Percentiles rank a stretch among this genome's conserved stretches.
phyloP scores from a whole-genome alignment of 2,329 filamentous ascomycete species.

The Grosmannia clavigera region DNA sequence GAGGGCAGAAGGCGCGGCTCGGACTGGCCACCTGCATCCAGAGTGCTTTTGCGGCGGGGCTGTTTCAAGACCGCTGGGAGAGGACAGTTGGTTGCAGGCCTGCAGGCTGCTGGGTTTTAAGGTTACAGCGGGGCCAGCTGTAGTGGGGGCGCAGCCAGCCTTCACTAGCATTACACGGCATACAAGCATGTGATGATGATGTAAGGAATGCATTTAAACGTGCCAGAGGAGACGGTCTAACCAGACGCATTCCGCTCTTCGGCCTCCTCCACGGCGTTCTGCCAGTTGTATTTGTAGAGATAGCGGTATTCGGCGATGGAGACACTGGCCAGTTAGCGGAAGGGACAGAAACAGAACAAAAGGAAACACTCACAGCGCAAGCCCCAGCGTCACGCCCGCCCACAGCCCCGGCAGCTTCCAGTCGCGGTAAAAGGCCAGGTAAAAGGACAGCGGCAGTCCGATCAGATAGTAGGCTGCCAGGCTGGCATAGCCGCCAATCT shows the following conservation, averaged over 20 bases:
- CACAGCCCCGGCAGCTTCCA: constrained; percentile 77
- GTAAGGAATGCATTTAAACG: background rate
- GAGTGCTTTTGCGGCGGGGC: constrained; percentile 4
- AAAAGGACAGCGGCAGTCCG: constrained; percentile 73
- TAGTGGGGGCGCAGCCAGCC: background rate
- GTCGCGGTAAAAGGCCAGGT: constrained; percentile 59
- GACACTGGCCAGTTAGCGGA: constrained; percentile 24
- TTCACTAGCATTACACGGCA: background rate
- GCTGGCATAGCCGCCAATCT: constrained; percentile 82
- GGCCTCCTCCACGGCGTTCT: constrained; percentile 39
- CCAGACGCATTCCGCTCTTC: constrained; percentile 31
- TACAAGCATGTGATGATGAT: background rate
- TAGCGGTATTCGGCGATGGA: constrained; percentile 41
- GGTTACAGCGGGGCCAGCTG: constrained; percentile 3
- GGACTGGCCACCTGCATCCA: background rate
- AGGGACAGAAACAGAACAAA: constrained; percentile 8
- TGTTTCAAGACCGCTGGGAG: constrained; percentile 9
- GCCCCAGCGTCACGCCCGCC: constrained; percentile 62
- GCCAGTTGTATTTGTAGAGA: constrained; percentile 39
- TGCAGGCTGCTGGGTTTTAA: background rate
- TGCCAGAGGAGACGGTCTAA: constrained; percentile 1
- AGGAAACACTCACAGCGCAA: constrained; percentile 39
- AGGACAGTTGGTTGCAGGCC: background rate
- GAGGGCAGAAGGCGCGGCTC: too few relatives aligned
- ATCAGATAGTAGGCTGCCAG: constrained; percentile 77